A percentile compares a stretch with the other conserved stretches of the same genome.
Conservation (phyloP, 164 flowering plant species). For the Berberis vulgaris region DNA sequence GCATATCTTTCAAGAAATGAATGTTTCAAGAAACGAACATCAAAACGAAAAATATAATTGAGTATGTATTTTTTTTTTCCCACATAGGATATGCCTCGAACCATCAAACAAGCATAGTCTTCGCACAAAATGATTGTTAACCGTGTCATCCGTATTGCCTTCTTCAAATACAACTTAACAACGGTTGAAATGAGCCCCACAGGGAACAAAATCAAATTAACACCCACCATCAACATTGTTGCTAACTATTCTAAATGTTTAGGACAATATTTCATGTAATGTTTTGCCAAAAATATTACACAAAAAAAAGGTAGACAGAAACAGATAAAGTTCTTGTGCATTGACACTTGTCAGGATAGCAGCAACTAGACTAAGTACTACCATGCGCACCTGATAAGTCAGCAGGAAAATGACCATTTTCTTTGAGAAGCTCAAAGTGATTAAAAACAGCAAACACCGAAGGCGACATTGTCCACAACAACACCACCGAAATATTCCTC, state of each 20-base stretch:
- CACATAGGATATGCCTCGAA: too few species aligned
- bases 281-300: neutral
- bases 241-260: neutral
- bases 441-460: slow-evolving; percentile 29
- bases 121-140: too few species aligned
- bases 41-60: too few species aligned
- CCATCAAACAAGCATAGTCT: too few species aligned
- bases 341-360: neutral
- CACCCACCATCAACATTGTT: too few species aligned
- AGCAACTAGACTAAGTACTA: neutral
- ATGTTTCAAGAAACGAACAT: too few species aligned
- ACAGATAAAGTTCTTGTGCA: neutral
- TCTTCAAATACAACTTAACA: too few species aligned
- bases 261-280: neutral
- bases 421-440: slow-evolving; percentile 29
- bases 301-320: neutral
- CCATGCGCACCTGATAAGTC: slow-evolving; percentile 28
- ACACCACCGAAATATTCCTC: slow-evolving; percentile 47
- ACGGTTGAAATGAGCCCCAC: too few species aligned
- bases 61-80: too few species aligned
- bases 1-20: too few species aligned
- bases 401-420: slow-evolving; percentile 25
- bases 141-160: too few species aligned
- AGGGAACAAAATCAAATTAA: too few species aligned
- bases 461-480: slow-evolving; percentile 41